Base-by-base conservation (phyloP, 2,329 filamentous ascomycete genomes). In the Sclerotinia sclerotiorum region DNA sequence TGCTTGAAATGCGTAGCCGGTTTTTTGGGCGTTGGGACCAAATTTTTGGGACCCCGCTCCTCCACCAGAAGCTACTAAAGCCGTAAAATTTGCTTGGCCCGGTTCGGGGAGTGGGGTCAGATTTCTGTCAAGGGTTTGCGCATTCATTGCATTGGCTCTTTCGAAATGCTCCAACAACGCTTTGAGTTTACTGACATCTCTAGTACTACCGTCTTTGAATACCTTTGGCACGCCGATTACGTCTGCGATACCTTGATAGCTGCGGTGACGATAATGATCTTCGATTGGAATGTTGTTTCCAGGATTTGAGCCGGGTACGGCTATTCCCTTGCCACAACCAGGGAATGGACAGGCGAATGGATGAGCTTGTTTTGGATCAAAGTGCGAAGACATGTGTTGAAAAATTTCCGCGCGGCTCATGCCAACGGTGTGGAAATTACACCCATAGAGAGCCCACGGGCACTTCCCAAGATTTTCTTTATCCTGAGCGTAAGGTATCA, bases 191-290 rank as follows among this genome's bases (percentile, higher is more conserved):
- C 13, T 51, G 4, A 48, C 46, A 39, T 63, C 60, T 39, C 60
- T 39, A 17, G 32, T 21, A 39, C 3, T 24, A 21, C 54, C 32
- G 5, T n/a, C n/a, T n/a, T 24, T 39, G 2, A 21, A 39, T 15
- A 8, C 10, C 15, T 27, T 27, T 27, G 60, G 10, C 21, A 17
- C 46, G 21, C 60, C 17, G 17, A 24, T 32, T 21, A 63, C 48
- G 15, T 63, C 60, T 24, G 46, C 21, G 15, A 63, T 63, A 8
- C 60, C 60, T 27, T 24, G 21, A 35, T 24, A 32, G 6, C 24
- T 5, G 60, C 60, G 60, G 17, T 63, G 60, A 51, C 60, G 60
- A 63, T 63, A 63, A 52, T 63, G 60, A 19, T 63, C 60, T 5
- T 39, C 29, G 3, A 63, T 11, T n/a, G 13, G 15, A 39, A 63